Conservation (phyloP, 225 moss, liverwort and hornwort genomes). For the Pseudisothecium myosuroides region DNA sequence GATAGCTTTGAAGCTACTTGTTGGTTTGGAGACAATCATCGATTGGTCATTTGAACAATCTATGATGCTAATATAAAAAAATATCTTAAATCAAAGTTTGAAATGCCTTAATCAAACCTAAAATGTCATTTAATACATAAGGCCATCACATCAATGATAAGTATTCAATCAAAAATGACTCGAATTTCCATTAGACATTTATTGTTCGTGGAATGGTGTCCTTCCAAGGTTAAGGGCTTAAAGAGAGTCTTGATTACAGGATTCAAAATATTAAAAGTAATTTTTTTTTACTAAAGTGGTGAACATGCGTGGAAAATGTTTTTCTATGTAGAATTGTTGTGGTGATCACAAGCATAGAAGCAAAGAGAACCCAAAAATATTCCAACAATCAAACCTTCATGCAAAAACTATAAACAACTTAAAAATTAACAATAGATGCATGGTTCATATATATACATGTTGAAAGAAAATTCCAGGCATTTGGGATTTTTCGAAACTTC, state of each 20-base stretch:
- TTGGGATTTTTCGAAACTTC: background rate
- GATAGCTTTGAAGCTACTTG: background rate
- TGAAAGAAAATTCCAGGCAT: background rate
- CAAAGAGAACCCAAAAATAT: background rate
- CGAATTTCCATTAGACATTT: fast-evolving
- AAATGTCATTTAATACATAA: background rate
- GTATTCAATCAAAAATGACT: background rate
- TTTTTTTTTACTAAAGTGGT: background rate
- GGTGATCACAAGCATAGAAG: background rate
- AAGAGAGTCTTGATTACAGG: background rate
- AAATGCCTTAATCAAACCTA: fast-evolving
- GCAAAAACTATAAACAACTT: background rate
- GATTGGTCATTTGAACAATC: background rate
- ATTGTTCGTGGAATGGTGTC: fast-evolving
- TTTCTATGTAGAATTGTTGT: no score
- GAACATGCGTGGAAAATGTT: background rate
- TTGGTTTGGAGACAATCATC: background rate
- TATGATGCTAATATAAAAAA: background rate
- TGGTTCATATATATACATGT: background rate
- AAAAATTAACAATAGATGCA: background rate
- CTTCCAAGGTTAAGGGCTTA: background rate
- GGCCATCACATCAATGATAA: fast-evolving
- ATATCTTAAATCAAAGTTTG: no score
- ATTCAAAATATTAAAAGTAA: background rate
- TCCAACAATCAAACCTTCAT: background rate